Evolutionary conservation across 352 stramenopile genomes (phyloP).

Genomic region (Globisporangium emineosum): DNA sequence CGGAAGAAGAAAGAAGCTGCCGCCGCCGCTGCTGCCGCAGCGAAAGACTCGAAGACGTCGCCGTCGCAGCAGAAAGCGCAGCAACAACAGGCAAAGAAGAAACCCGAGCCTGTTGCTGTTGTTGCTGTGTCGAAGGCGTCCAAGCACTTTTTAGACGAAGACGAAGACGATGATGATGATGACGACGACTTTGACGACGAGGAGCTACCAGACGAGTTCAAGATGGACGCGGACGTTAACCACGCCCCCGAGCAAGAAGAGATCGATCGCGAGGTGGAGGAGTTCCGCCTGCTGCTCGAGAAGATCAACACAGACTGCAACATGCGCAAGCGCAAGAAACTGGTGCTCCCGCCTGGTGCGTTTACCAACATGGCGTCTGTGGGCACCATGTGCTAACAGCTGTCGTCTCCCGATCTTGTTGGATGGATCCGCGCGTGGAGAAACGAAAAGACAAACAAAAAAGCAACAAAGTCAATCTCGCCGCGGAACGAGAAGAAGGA

Average conservation of each 20-base stretch:
- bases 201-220: constrained; percentile 11
- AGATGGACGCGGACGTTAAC: constrained; percentile 17
- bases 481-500: background rate
- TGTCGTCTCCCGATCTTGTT: background rate
- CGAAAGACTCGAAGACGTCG: constrained; percentile 23
- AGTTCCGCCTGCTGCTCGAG: constrained; percentile 66
- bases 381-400: constrained; percentile 12
- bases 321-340: constrained; percentile 55
- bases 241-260: constrained; percentile 43
- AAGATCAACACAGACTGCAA: constrained; percentile 62
- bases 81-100: constrained; percentile 13
- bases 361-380: constrained; percentile 32
- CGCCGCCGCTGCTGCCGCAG: constrained; percentile 8
- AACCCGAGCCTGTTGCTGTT: background rate
- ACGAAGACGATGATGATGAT: constrained; percentile 14
- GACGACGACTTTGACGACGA: constrained; percentile 3
- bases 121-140: constrained; percentile 1
- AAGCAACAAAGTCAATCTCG: background rate
- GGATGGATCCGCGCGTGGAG: background rate
- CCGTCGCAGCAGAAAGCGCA: constrained; percentile 18
- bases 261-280: constrained; percentile 75
- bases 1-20: constrained; percentile 44
- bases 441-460: background rate
- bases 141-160: constrained; percentile 9
- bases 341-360: constrained; percentile 65